phyloP scores from a whole-genome alignment of 2,329 filamentous ascomycete genomes.

The Xylariomycetidae sp. region DNA sequence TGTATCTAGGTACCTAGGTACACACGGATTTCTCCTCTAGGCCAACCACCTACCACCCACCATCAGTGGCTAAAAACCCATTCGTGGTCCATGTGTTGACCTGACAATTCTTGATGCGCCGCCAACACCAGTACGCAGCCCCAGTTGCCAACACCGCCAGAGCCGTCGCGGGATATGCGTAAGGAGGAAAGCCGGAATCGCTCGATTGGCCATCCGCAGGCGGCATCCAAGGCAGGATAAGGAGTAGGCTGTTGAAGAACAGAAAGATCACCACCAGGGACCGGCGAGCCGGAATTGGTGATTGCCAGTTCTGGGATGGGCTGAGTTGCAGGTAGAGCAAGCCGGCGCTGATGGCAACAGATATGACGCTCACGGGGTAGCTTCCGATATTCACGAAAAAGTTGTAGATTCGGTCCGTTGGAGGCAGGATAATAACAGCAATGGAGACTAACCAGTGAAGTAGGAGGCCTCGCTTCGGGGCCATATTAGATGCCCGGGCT shows the following conservation, averaged over 20 bases:
- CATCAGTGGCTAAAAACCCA: no score
- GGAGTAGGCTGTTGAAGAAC: slow-evolving; percentile 26
- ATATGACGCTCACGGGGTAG: slow-evolving; percentile 32
- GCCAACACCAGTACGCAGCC: slow-evolving; percentile 32
- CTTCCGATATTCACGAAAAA: slow-evolving; percentile 34
- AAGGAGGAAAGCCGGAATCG: slow-evolving; percentile 27
- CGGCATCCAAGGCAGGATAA: slow-evolving; percentile 33
- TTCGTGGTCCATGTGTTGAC: no score
- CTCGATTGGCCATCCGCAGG: slow-evolving; percentile 18
- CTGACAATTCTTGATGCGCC: no score
- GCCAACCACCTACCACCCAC: no score
- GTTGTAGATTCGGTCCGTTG: slow-evolving; percentile 36
- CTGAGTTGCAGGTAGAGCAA: slow-evolving; percentile 28
- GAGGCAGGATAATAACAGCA: slow-evolving; percentile 48
- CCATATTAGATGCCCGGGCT: no score
- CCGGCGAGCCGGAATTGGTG: slow-evolving; percentile 26
- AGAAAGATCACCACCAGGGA: slow-evolving; percentile 26
- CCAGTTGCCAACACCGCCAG: slow-evolving; percentile 29
- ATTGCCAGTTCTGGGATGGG: slow-evolving; percentile 23
- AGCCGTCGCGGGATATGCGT: slow-evolving; percentile 31
- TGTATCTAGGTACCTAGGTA: no score
- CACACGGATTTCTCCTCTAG: no score
- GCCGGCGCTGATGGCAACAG: slow-evolving; percentile 28
- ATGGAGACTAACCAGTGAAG: slow-evolving; percentile 60
- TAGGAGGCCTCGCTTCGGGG: slow-evolving; percentile 34